Evolutionary conservation across 352 stramenopile genomes (phyloP), one percentile per base, ranked within the genome.

Genomic region (Labyrinthula sp.): DNA sequence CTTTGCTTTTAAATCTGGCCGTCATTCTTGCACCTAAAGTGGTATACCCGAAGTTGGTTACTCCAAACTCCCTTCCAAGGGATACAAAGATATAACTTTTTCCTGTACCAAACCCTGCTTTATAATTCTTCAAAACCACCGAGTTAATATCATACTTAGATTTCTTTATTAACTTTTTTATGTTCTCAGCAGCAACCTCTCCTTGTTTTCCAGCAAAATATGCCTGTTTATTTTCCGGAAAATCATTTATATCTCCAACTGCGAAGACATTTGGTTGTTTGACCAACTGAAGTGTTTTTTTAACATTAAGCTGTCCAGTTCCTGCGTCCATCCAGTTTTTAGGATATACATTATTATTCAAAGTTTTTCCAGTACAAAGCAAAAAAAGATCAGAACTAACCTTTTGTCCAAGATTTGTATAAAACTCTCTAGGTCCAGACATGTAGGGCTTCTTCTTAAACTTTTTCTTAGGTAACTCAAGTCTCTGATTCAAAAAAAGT

Each of bases 211-310:
- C 24, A 1, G 26, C 15, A 14, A 4, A 47, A 20, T 40, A 47
- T 6, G 40, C 40, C 40, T 39, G 36, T 21, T 47, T 47, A 17
- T 47, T 47, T 17, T 47, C 24, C 10, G 10, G 28, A n/a, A 47
- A 4, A 14, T 47, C 26, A 9, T 2, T 27, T n/a, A 47, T 18
- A 17, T 47, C 40, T 9, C 40, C 40, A 12, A 47, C 14, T 1
- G 40, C 40, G 30, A 38, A 47, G 1, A 47, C 40, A 9, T 47
- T 47, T 1, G 38, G 38, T 8, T 22, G 28, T 8, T n/a, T 3
- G 26, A 18, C 0, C 10, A 47, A 28, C 27, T 47, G 40, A 10
- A 47, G 25, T 25, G 26, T 40, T 2, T 40, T n/a, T 17, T 40
- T 47, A 0, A 47, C 40, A 28, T 47, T 40, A 18, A 47, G 20